Conservation (phyloP, 768 basidiomycete species). For the Phaeolepiota aurea region DNA sequence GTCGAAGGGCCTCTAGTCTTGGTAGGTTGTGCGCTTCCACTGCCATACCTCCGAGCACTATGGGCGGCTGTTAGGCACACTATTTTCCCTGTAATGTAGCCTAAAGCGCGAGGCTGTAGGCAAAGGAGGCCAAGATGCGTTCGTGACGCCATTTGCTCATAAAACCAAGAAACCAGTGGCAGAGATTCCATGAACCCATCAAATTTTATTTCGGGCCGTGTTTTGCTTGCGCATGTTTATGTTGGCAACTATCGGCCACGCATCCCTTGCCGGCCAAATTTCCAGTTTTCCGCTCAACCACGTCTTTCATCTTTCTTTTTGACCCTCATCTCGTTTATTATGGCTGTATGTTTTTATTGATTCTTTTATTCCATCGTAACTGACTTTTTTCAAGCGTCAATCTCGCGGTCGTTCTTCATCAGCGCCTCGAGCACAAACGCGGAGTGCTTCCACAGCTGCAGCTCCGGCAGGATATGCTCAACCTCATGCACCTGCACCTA, state of each 20-base stretch:
- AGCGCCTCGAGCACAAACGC: not conserved
- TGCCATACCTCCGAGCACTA: not conserved
- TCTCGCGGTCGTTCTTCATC: slow-evolving; percentile 69
- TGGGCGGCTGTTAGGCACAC: too few species aligned
- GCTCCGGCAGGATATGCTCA: slow-evolving; percentile 35
- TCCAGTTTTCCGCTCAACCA: slow-evolving; percentile 20
- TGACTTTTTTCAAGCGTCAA: slow-evolving; percentile 44
- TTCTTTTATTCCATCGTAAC: not conserved
- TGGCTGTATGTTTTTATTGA: slow-evolving; percentile 27
- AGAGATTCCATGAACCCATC: not conserved
- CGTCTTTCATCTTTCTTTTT: slow-evolving; percentile 5
- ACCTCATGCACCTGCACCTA: slow-evolving; percentile 30
- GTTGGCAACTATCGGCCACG: slow-evolving; percentile 21
- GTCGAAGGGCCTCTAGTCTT: not conserved
- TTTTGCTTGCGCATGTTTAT: slow-evolving; percentile 14
- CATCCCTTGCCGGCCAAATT: slow-evolving; percentile 15
- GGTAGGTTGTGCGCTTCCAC: not conserved
- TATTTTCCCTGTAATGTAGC: not conserved
- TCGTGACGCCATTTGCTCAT: slow-evolving; percentile 11
- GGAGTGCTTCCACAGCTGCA: slow-evolving; percentile 26
- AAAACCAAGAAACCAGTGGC: not conserved
- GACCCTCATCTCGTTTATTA: slow-evolving; percentile 10
- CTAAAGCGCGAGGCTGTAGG: slow-evolving; percentile 3
- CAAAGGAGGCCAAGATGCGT: slow-evolving; percentile 8
- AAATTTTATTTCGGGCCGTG: not conserved